Evolutionary conservation across 768 basidiomycete species (phyloP).

Genomic region (Crepidotus variabilis): DNA sequence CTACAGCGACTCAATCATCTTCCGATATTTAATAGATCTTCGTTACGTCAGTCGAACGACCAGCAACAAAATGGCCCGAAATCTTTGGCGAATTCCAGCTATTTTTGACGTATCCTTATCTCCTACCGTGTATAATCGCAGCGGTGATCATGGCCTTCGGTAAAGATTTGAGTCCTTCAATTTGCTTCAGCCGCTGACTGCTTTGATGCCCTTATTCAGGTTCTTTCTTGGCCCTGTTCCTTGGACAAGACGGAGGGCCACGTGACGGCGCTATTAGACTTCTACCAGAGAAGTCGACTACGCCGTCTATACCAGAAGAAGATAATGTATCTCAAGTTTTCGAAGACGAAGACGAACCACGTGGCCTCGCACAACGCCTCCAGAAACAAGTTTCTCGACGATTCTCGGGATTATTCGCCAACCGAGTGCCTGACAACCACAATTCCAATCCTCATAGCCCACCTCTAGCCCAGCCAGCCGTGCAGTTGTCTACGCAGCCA

Average conservation of each 20-base stretch:
- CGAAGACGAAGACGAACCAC: conserved; percentile 36
- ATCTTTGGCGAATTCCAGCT: conserved; percentile 62
- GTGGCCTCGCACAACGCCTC: conserved; percentile 35
- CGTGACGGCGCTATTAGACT: conserved; percentile 83
- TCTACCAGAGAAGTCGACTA: conserved; percentile 65
- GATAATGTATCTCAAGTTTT: conserved; percentile 42
- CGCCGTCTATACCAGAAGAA: conserved; percentile 66
- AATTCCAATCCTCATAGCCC: conserved; percentile 11
- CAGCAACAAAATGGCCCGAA: conserved; percentile 82
- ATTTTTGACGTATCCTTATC: conserved; percentile 82
- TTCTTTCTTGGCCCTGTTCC: conserved; percentile 83
- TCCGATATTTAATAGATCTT: conserved; percentile 8
- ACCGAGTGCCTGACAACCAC: conserved; percentile 42
- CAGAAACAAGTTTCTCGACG: conserved; percentile 48
- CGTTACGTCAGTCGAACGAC: conserved; percentile 62
- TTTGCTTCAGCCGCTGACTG: neutral
- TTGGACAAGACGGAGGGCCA: conserved; percentile 88
- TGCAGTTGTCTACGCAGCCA: conserved; percentile 39
- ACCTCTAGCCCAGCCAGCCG: conserved; percentile 34
- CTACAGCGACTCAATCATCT: conserved; percentile 5
- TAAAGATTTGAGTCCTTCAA: conserved; percentile 23
- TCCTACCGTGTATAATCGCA: conserved; percentile 82
- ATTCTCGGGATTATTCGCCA: conserved; percentile 58
- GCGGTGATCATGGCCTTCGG: conserved; percentile 72
- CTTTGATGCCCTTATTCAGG: conserved; percentile 39